Conservation (phyloP, 306 rosid species). For the Medicago ruthenica region DNA sequence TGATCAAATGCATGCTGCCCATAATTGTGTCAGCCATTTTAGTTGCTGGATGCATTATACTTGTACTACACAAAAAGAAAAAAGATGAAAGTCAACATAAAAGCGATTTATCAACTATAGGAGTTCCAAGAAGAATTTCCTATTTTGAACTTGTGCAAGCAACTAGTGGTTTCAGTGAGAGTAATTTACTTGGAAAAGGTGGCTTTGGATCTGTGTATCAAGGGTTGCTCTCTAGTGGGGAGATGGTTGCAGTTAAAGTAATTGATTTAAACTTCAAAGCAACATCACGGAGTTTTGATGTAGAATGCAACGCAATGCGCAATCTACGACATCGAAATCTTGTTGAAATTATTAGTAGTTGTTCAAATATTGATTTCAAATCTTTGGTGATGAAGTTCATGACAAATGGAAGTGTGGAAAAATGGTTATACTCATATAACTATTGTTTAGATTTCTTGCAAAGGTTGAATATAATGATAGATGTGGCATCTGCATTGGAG, state of each 20-base stretch:
- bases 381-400: constrained; percentile 38
- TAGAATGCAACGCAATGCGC: constrained; percentile 41
- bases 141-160: constrained; percentile 35
- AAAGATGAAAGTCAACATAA: not conserved
- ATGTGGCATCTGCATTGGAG: constrained; percentile 46
- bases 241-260: constrained; percentile 39
- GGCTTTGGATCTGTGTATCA: constrained; percentile 41
- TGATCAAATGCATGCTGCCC: constrained; percentile 32
- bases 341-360: constrained; percentile 26
- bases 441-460: constrained; percentile 33
- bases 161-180: constrained; percentile 26
- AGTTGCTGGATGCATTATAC: not conserved
- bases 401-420: constrained; percentile 41
- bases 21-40: constrained; percentile 19
- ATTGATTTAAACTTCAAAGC: constrained; percentile 18
- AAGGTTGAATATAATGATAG: constrained; percentile 45
- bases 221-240: constrained; percentile 37
- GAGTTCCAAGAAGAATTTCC: constrained; percentile 18
- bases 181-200: constrained; percentile 34
- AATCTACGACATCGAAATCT: constrained; percentile 43
- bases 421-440: constrained; percentile 41
- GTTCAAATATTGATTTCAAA: constrained; percentile 35
- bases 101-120: not conserved
- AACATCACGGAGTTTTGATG: constrained; percentile 26
- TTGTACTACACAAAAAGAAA: not conserved